A percentile compares a stretch with the other conserved stretches of the same genome.
phyloP scores from a whole-genome alignment of 306 rosid species.

The Trifolium subterraneum region DNA sequence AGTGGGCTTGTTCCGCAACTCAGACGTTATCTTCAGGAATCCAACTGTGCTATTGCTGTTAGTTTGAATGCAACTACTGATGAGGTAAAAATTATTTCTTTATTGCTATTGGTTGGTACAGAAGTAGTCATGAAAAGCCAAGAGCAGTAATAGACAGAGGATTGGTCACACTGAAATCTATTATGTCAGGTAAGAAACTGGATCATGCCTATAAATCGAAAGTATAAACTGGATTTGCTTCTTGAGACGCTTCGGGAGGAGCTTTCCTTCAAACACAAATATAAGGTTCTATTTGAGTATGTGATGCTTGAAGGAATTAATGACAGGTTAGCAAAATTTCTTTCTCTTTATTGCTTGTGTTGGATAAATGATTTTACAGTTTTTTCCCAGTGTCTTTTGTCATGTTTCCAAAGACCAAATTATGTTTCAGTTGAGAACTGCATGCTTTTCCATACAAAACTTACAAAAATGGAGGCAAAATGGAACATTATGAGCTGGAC shows the following conservation, averaged over 20 bases:
- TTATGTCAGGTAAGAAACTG: conserved; percentile 84
- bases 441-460: conserved; percentile 14
- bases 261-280: conserved; percentile 66
- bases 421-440: conserved; percentile 11
- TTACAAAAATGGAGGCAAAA: not conserved
- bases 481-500: not conserved
- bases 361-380: conserved; percentile 18
- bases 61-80: conserved; percentile 96
- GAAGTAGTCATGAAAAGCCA: conserved; percentile 22
- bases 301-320: conserved; percentile 93
- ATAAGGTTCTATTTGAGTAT: conserved; percentile 84
- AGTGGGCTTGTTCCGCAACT: conserved; percentile 97
- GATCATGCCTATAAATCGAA: conserved; percentile 96
- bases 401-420: not conserved
- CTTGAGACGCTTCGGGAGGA: conserved; percentile 81
- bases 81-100: conserved; percentile 62
- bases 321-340: conserved; percentile 64
- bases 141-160: not conserved
- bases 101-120: conserved; percentile 26
- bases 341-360: conserved; percentile 38
- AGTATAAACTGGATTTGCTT: conserved; percentile 75
- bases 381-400: conserved; percentile 11
- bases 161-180: conserved; percentile 35
- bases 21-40: conserved; percentile 75
- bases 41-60: conserved; percentile 88